Evolutionary conservation across 2,329 filamentous ascomycete species (phyloP).

Genomic region (Cercospora sp.): DNA sequence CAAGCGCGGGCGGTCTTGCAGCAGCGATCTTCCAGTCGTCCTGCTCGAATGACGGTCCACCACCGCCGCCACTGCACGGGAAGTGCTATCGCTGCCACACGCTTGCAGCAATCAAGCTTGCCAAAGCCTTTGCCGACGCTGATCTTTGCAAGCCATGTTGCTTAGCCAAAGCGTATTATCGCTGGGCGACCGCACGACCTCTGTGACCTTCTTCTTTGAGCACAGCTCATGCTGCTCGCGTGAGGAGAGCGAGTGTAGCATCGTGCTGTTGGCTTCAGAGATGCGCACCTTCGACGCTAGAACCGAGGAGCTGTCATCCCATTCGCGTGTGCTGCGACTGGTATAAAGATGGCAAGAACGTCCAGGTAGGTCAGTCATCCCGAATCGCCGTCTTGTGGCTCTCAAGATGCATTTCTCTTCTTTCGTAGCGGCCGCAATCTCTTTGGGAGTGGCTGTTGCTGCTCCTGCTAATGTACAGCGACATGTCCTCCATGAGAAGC

Average conservation of each 20-base stretch:
- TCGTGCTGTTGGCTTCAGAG: not conserved
- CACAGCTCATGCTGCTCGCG: not conserved
- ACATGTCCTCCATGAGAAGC: slow-evolving; percentile 49
- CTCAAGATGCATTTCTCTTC: slow-evolving; percentile 26
- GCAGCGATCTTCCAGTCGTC: not conserved
- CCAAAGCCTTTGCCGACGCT: slow-evolving; percentile 14
- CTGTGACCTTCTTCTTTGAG: slow-evolving; percentile 24
- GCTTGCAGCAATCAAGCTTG: slow-evolving; percentile 6
- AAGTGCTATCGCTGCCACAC: not conserved
- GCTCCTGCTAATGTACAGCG: slow-evolving; percentile 25
- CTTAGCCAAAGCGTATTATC: slow-evolving; percentile 19
- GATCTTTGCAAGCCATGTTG: slow-evolving; percentile 24
- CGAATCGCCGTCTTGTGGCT: slow-evolving; percentile 13
- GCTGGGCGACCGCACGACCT: slow-evolving; percentile 13
- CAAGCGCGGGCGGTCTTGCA: slow-evolving; percentile 1
- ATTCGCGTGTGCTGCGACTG: not conserved
- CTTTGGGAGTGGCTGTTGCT: slow-evolving; percentile 19
- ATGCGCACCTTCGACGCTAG: not conserved
- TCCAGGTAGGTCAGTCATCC: not conserved
- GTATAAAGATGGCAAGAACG: slow-evolving; percentile 6
- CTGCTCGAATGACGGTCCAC: slow-evolving; percentile 1
- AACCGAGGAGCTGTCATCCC: slow-evolving; percentile 2
- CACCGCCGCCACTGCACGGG: not conserved
- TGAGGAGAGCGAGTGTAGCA: not conserved
- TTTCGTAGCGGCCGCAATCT: slow-evolving; percentile 16